These are phyloP conservation scores for Komagataella pastoris DNA, from an alignment of 805 yeast species.

Conservation along the genomic window DNA sequence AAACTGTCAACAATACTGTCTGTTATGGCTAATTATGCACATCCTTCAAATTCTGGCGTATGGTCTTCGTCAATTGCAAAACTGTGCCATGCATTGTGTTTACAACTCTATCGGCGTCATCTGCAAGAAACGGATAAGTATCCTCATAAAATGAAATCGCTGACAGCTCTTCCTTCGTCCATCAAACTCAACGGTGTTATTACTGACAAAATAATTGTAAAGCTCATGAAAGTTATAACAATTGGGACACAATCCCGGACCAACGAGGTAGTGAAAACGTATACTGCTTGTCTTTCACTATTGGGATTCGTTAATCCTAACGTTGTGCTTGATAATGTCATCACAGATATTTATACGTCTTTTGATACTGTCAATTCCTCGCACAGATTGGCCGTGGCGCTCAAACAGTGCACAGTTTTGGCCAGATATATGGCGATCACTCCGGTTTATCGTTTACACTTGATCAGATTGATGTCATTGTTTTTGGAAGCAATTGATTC, in stretches of 20 bases:
- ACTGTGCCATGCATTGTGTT: constrained; percentile 45
- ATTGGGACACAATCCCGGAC: constrained; percentile 74
- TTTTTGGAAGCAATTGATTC: constrained; percentile 76
- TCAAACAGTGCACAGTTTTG: constrained; percentile 52
- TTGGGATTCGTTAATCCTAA: constrained; percentile 51
- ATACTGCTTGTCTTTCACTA: constrained; percentile 45
- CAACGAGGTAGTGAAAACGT: constrained; percentile 37
- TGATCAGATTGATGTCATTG: constrained; percentile 59
- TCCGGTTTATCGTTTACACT: constrained; percentile 61
- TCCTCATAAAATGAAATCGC: constrained; percentile 9
- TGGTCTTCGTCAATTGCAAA: constrained; percentile 69
- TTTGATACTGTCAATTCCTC: constrained; percentile 54
- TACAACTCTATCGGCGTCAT: constrained; percentile 45
- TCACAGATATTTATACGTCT: constrained; percentile 69
- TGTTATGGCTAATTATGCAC: constrained; percentile 69
- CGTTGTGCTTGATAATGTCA: constrained; percentile 33
- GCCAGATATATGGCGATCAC: constrained; percentile 53
- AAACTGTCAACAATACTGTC: constrained; percentile 43
- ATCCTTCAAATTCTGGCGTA: constrained; percentile 87
- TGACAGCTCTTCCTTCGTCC: constrained; percentile 10
- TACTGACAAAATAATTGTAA: constrained; percentile 8
- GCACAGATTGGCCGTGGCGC: constrained; percentile 65
- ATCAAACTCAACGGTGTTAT: constrained; percentile 12
- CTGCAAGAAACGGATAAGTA: constrained; percentile 28
- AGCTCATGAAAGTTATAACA: constrained; percentile 32